Evolutionary conservation across 2,329 filamentous ascomycete species (phyloP).

Genomic region (Stemphylium vesicarium): DNA sequence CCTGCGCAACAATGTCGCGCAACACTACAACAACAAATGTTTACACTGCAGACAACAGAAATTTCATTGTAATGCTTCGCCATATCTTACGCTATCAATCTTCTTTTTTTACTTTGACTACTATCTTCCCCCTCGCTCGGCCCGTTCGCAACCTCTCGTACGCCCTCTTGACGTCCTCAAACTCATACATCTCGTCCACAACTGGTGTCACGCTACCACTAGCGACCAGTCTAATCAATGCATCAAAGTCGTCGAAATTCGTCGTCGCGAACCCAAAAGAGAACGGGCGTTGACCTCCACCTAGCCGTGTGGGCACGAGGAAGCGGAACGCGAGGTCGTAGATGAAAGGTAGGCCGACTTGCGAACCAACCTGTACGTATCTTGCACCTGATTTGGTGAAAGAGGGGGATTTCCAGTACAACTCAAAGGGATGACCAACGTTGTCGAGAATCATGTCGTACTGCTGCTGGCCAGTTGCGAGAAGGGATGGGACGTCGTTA

Average conservation of each 20-base stretch:
- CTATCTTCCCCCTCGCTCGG: slow-evolving; percentile 63
- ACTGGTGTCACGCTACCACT: slow-evolving; percentile 63
- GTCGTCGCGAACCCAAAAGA: slow-evolving; percentile 40
- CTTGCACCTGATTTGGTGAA: slow-evolving; percentile 23
- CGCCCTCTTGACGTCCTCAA: slow-evolving; percentile 61
- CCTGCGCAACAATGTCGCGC: too few species aligned
- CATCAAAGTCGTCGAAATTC: slow-evolving; percentile 27
- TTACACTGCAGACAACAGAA: too few species aligned
- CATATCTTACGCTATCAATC: background rate
- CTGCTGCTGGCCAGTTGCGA: slow-evolving; percentile 54
- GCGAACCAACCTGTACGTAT: slow-evolving; percentile 31
- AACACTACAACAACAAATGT: too few species aligned
- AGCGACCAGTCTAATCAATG: slow-evolving; percentile 60
- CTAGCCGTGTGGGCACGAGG: slow-evolving; percentile 48
- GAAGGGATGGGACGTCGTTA: slow-evolving; percentile 52
- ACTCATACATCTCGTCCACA: slow-evolving; percentile 60
- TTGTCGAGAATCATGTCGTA: slow-evolving; percentile 65
- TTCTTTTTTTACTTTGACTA: slow-evolving; percentile 41
- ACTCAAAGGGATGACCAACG: slow-evolving; percentile 49
- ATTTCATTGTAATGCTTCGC: too few species aligned
- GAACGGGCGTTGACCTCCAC: slow-evolving; percentile 56
- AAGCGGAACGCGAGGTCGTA: slow-evolving; percentile 26
- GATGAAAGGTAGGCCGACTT: slow-evolving; percentile 22
- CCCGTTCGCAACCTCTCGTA: slow-evolving; percentile 63
- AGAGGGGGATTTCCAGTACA: slow-evolving; percentile 28